Percentiles rank a stretch among this genome's conserved stretches.
Conservation (phyloP, 148 eudicot genomes). For the Rhododendron henanense region DNA sequence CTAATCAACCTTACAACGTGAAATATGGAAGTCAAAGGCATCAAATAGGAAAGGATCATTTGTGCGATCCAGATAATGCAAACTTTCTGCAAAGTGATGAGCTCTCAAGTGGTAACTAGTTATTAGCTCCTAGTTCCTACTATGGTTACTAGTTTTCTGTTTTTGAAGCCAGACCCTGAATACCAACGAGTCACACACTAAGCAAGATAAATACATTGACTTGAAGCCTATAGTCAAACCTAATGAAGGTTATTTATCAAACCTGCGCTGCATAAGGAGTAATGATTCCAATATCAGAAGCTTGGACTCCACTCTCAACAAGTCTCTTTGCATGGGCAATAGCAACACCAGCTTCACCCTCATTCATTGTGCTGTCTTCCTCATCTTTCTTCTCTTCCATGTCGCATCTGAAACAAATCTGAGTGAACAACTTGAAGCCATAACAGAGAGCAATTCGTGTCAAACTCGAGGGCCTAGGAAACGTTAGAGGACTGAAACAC, state of each 20-base stretch:
- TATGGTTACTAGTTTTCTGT: not conserved
- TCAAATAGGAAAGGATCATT: not conserved
- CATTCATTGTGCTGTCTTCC: conserved; percentile 96
- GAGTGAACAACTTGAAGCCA: conserved; percentile 5
- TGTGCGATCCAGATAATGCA: not conserved
- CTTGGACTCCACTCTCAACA: conserved; percentile 74
- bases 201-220: not conserved
- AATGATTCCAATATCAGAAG: conserved; percentile 88
- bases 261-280: conserved; percentile 97
- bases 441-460: not conserved
- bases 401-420: conserved; percentile 57
- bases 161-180: not conserved
- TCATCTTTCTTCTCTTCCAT: conserved; percentile 99
- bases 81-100: not conserved
- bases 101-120: not conserved
- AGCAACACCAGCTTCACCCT: conserved; percentile 96
- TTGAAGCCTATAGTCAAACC: not conserved
- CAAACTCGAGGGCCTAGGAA: not conserved
- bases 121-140: not conserved
- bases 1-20: not conserved
- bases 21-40: not conserved
- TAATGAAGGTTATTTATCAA: not conserved
- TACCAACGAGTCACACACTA: not conserved
- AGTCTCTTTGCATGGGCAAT: conserved; percentile 89
- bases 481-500: not conserved